These are phyloP conservation scores for Amanita phalloides DNA, from an alignment of 768 basidiomycete genomes.

Conservation along the genomic window DNA sequence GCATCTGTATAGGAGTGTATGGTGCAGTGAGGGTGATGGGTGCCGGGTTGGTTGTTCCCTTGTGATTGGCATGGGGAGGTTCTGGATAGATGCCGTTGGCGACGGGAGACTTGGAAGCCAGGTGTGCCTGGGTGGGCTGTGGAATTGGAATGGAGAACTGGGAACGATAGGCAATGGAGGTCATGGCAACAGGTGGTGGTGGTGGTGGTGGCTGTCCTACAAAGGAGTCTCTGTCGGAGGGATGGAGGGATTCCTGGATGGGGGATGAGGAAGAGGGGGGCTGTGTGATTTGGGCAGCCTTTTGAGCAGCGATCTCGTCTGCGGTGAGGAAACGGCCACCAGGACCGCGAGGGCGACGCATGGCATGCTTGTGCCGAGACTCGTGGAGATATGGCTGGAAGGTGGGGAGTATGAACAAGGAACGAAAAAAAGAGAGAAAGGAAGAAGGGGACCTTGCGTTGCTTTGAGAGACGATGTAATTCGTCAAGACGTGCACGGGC, in stretches of 20 bases:
- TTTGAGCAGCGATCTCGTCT: constrained; percentile 86
- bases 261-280: constrained; percentile 23
- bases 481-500: constrained; percentile 90
- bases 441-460: constrained; percentile 67
- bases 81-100: constrained; percentile 9
- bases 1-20: constrained; percentile 54
- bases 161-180: constrained; percentile 14
- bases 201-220: constrained; percentile 5
- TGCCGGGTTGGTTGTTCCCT: constrained; percentile 23
- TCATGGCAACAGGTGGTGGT: constrained; percentile 10
- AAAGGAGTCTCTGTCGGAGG: constrained; percentile 6
- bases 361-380: constrained; percentile 95
- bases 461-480: constrained; percentile 82
- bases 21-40: constrained; percentile 46
- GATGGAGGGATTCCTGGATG: constrained; percentile 5
- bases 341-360: constrained; percentile 93
- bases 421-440: neutral
- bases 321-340: constrained; percentile 97
- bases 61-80: constrained; percentile 8
- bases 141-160: constrained; percentile 8
- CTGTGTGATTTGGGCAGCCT: constrained; percentile 27
- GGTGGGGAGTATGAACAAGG: constrained; percentile 4
- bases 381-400: constrained; percentile 93
- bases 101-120: constrained; percentile 14
- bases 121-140: constrained; percentile 11